Percentiles rank a stretch among this genome's conserved stretches.
Evolutionary conservation across 805 yeast genomes (phyloP).

Genomic region (Torulaspora delbrueckii): DNA sequence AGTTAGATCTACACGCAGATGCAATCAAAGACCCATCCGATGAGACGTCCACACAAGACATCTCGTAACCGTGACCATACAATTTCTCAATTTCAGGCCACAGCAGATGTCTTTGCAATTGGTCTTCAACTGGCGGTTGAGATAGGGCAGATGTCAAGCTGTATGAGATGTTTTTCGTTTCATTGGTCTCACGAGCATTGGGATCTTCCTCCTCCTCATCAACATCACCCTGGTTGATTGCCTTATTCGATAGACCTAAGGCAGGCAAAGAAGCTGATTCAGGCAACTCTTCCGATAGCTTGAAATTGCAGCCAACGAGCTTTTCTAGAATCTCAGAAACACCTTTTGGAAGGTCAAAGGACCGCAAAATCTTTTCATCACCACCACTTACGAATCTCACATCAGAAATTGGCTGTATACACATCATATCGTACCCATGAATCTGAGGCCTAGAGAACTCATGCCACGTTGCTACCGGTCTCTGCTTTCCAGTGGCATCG

Average conservation of each 20-base stretch:
- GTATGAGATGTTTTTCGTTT: constrained; percentile 39
- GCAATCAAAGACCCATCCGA: constrained; percentile 64
- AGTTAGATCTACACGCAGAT: constrained; percentile 87
- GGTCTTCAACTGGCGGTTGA: constrained; percentile 82
- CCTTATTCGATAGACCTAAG: constrained; percentile 88
- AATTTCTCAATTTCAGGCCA: constrained; percentile 95
- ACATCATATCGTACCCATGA: constrained; percentile 95
- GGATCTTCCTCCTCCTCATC: constrained; percentile 39
- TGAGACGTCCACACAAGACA: constrained; percentile 69
- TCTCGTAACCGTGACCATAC: constrained; percentile 97
- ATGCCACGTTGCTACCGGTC: constrained; percentile 54
- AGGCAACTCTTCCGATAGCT: constrained; percentile 45
- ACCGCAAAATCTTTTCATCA: constrained; percentile 87
- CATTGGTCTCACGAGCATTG: constrained; percentile 33
- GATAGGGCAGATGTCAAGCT: constrained; percentile 45
- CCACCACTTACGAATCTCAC: constrained; percentile 85
- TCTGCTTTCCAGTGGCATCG: constrained; percentile 31
- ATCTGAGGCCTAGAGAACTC: constrained; percentile 97
- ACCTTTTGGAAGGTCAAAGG: constrained; percentile 81
- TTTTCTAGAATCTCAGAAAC: constrained; percentile 58
- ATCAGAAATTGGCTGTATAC: constrained; percentile 56
- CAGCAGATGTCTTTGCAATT: constrained; percentile 81
- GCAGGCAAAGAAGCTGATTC: constrained; percentile 90
- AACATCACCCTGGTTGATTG: constrained; percentile 50
- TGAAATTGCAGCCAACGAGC: constrained; percentile 44